phyloP scores from a whole-genome alignment of 805 yeast species.

The Saturnispora hagleri region DNA sequence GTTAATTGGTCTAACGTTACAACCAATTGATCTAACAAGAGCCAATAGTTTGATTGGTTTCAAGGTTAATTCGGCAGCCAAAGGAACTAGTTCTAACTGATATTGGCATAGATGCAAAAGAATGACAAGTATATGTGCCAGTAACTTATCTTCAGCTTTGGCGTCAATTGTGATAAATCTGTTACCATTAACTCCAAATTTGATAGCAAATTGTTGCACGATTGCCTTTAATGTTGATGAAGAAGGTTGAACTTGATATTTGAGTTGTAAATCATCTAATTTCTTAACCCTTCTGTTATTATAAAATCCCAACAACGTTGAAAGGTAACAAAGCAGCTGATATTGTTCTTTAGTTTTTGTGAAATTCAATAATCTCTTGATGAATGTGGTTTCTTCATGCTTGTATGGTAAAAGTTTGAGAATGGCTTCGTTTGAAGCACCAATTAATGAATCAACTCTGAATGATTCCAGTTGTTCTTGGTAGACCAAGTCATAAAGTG shows the following conservation, averaged over 20 bases:
- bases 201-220: constrained; percentile 60
- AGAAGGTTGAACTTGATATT: constrained; percentile 68
- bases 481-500: constrained; percentile 63
- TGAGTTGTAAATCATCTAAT: constrained; percentile 48
- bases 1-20: constrained; percentile 61
- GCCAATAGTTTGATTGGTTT: constrained; percentile 65
- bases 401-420: constrained; percentile 54
- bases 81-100: constrained; percentile 64
- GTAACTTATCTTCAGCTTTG: constrained; percentile 72
- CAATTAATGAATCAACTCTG: constrained; percentile 50
- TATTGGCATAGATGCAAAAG: constrained; percentile 70
- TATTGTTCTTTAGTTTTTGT: constrained; percentile 41
- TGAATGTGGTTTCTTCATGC: constrained; percentile 15
- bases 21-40: constrained; percentile 76
- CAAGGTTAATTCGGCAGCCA: constrained; percentile 76
- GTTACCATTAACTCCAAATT: constrained; percentile 12
- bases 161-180: constrained; percentile 80
- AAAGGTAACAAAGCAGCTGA: constrained; percentile 70
- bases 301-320: constrained; percentile 74
- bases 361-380: constrained; percentile 13
- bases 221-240: constrained; percentile 64
- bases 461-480: constrained; percentile 52
- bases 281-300: constrained; percentile 57
- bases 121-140: constrained; percentile 68
- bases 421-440: constrained; percentile 36